Evolutionary conservation across 306 rosid genomes (phyloP).

Genomic region (Lagenaria siceraria): DNA sequence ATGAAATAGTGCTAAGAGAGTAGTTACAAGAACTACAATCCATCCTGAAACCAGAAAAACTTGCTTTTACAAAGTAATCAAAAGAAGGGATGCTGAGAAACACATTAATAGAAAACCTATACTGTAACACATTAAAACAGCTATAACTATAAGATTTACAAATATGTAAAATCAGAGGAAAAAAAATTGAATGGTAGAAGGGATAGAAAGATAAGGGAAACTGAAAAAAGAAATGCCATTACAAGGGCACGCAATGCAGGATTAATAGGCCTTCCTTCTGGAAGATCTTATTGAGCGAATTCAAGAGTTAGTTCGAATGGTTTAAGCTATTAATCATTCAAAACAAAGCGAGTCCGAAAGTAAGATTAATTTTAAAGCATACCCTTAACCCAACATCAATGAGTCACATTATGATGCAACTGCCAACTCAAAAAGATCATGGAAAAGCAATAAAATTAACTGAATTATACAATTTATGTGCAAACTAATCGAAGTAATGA

Average conservation of each 20-base stretch:
- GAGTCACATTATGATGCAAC: neutral
- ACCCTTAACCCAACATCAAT: neutral
- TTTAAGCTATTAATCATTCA: neutral
- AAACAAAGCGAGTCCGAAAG: neutral
- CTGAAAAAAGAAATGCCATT: neutral
- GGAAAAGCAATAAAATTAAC: neutral
- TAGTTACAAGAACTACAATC: constrained; percentile 2
- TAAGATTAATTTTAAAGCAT: neutral
- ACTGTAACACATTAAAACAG: neutral
- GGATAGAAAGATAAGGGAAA: neutral
- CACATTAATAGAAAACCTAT: too few species aligned
- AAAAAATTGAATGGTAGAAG: neutral
- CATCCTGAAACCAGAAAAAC: constrained; percentile 6
- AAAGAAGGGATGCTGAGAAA: neutral
- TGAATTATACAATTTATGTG: neutral
- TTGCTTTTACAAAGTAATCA: neutral
- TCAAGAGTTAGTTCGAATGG: neutral
- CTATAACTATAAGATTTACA: neutral
- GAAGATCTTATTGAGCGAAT: neutral
- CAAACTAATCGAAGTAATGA: neutral
- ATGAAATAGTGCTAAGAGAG: constrained; percentile 5
- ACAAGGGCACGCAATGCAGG: neutral
- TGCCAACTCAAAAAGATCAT: neutral
- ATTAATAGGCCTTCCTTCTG: neutral
- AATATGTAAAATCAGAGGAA: neutral